Evolutionary conservation across 257 asterid species (phyloP).

Genomic region (Forsythia suspensa): DNA sequence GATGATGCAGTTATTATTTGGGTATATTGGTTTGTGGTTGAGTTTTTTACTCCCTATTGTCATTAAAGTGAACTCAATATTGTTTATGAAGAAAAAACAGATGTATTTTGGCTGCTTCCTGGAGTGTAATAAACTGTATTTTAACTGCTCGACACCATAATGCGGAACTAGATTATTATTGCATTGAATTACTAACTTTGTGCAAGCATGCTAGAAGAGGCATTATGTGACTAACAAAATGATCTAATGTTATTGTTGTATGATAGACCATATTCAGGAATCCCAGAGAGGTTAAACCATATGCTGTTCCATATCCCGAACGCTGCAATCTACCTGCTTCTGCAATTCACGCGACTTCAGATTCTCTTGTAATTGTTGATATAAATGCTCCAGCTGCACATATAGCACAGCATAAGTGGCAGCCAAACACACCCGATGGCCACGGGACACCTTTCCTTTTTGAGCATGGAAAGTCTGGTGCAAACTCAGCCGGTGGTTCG

Average conservation of each 20-base stretch:
- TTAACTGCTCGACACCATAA: constrained; percentile 16
- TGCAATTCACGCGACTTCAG: constrained; percentile 86
- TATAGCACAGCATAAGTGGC: constrained; percentile 96
- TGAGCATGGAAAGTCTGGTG: constrained; percentile 80
- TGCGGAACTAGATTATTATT: constrained; percentile 10
- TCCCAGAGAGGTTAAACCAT: constrained; percentile 79
- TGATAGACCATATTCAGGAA: constrained; percentile 94
- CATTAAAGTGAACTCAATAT: background rate
- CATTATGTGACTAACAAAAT: background rate
- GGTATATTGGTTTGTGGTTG: constrained; percentile 1
- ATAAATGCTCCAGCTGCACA: constrained; percentile 86
- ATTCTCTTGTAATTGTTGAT: constrained; percentile 82
- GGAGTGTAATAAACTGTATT: constrained; percentile 4
- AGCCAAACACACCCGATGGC: constrained; percentile 99
- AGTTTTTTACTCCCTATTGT: background rate
- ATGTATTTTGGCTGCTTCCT: background rate
- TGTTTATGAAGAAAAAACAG: background rate
- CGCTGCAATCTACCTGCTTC: constrained; percentile 99
- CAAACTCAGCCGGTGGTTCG: constrained; percentile 75
- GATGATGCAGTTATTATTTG: background rate
- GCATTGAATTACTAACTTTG: background rate
- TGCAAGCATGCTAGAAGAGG: constrained; percentile 16
- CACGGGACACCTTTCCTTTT: constrained; percentile 98
- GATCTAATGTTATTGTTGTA: constrained; percentile 26
- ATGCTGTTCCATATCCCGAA: constrained; percentile 78